These are phyloP conservation scores for Aspergillus sp. DNA, from an alignment of 2,329 filamentous ascomycete genomes.

Conservation along the genomic window DNA sequence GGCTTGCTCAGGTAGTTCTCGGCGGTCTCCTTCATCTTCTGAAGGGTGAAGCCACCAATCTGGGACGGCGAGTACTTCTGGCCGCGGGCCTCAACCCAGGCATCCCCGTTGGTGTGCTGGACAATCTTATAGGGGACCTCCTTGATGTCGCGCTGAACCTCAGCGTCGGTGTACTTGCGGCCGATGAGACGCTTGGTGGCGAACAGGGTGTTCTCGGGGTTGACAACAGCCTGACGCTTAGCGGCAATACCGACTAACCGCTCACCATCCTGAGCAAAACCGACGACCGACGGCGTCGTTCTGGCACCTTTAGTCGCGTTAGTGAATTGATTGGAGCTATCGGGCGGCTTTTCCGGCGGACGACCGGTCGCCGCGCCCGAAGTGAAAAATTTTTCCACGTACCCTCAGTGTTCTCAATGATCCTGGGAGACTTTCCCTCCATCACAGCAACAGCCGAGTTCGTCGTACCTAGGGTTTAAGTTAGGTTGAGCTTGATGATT, in stretches of 20 bases:
- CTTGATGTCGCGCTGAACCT: conserved; percentile 94
- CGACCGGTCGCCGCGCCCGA: conserved; percentile 1
- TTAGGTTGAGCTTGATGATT: neutral
- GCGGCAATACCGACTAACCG: conserved; percentile 92
- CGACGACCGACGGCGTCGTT: conserved; percentile 89
- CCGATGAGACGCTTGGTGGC: conserved; percentile 98
- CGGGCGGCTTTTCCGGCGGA: conserved; percentile 5
- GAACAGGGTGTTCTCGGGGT: conserved; percentile 97
- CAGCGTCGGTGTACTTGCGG: conserved; percentile 85
- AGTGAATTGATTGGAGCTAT: conserved; percentile 5
- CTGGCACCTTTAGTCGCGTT: conserved; percentile 54
- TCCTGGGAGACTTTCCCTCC: conserved; percentile 91
- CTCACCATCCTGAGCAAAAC: conserved; percentile 91
- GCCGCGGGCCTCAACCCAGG: conserved; percentile 86
- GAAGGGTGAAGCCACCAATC: conserved; percentile 89
- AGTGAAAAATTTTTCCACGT: conserved; percentile 23
- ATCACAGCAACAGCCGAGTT: conserved; percentile 96
- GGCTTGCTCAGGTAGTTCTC: conserved; percentile 85
- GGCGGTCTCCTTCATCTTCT: conserved; percentile 99
- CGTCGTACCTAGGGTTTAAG: conserved; percentile 57
- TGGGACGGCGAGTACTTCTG: conserved; percentile 98
- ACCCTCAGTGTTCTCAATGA: conserved; percentile 98
- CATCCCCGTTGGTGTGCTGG: conserved; percentile 91
- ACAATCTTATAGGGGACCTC: conserved; percentile 98
- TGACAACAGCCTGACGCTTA: conserved; percentile 96